Conservation (phyloP, 2,329 filamentous ascomycete species). For the Diaporthe australafricana region DNA sequence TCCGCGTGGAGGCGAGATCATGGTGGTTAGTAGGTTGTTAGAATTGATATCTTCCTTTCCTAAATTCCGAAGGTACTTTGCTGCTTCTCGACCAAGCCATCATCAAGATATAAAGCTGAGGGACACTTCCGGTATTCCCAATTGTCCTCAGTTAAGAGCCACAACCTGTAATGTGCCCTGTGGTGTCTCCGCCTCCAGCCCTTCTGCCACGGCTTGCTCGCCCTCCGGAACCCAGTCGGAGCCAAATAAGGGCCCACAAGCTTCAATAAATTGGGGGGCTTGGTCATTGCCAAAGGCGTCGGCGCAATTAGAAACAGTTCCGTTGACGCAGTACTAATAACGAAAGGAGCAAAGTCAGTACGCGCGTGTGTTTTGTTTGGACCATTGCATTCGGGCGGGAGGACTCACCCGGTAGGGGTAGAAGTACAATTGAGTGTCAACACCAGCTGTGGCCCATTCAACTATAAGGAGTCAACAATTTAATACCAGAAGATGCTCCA, state of each 20-base stretch:
- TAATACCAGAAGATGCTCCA: not conserved
- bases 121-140: too few species aligned
- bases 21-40: too few species aligned
- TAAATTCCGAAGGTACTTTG: too few species aligned
- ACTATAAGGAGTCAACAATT: not conserved
- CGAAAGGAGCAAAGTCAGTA: not conserved
- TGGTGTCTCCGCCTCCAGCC: not conserved
- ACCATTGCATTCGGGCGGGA: too few species aligned
- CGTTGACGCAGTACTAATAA: slow-evolving; percentile 3
- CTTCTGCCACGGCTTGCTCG: slow-evolving; percentile 2
- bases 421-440: not conserved
- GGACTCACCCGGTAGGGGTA: slow-evolving; percentile 8
- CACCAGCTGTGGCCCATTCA: not conserved
- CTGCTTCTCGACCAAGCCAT: too few species aligned
- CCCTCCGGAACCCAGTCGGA: slow-evolving; percentile 1
- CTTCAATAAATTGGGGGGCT: not conserved
- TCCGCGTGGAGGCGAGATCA: too few species aligned
- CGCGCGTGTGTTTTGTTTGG: too few species aligned
- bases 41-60: too few species aligned
- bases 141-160: not conserved
- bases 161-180: not conserved
- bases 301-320: not conserved
- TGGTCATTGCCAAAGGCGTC: not conserved
- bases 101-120: too few species aligned
- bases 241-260: not conserved